These are phyloP conservation scores for Scheffersomyces segobiensis DNA, from an alignment of 1,139 yeast genomes.

Conservation along the genomic window DNA sequence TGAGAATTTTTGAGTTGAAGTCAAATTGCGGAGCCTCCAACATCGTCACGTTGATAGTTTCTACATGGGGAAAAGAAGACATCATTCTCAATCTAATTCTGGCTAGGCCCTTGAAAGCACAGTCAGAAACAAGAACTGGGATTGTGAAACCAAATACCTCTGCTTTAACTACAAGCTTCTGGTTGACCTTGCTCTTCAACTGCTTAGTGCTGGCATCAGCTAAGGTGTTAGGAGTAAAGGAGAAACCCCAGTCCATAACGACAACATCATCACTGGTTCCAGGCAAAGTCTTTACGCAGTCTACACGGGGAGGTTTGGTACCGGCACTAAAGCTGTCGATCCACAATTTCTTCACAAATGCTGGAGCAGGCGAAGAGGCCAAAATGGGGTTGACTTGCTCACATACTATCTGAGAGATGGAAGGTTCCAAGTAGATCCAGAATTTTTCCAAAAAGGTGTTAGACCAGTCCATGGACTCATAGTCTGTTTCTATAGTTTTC, in stretches of 20 bases:
- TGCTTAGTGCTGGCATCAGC: constrained; percentile 85
- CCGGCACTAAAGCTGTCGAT: constrained; percentile 89
- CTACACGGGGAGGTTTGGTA: constrained; percentile 92
- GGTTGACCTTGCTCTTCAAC: constrained; percentile 78
- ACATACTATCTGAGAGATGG: constrained; percentile 81
- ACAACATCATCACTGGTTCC: constrained; percentile 89
- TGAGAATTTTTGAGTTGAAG: constrained; percentile 70
- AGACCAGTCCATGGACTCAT: constrained; percentile 94
- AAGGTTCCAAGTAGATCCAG: constrained; percentile 90
- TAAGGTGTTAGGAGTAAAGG: constrained; percentile 87
- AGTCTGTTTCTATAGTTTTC: constrained; percentile 78
- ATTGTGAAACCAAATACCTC: constrained; percentile 65
- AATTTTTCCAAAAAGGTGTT: constrained; percentile 84
- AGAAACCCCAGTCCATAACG: constrained; percentile 93
- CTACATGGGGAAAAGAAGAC: constrained; percentile 87
- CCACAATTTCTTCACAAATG: constrained; percentile 79
- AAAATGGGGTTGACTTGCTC: constrained; percentile 82
- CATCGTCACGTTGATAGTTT: constrained; percentile 82
- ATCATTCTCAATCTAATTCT: constrained; percentile 87
- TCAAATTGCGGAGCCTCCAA: constrained; percentile 87
- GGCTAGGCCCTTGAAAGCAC: constrained; percentile 64
- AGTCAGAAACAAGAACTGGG: constrained; percentile 62
- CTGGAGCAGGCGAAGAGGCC: constrained; percentile 77
- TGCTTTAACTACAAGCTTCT: constrained; percentile 69
- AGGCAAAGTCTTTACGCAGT: constrained; percentile 81